Evolutionary conservation across 345 rosid genomes (phyloP), one percentile per base, ranked within the genome.

Genomic region (Melaleuca quinquenervia): DNA sequence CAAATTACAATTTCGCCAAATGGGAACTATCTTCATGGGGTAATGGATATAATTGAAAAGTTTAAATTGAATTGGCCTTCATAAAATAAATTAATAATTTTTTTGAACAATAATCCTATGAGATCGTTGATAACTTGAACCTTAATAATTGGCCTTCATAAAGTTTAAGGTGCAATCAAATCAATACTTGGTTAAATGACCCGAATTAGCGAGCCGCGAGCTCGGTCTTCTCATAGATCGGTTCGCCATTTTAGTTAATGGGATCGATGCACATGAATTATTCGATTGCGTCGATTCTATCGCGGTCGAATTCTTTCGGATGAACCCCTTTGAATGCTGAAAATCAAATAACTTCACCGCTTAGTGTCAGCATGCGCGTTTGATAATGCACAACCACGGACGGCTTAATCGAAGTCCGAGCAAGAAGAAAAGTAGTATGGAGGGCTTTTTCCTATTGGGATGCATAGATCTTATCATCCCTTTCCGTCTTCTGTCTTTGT

Each of bases 271-370:
- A 3, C 13, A 20, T 9, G 26, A 7, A 36, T 36, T 70, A 18
- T 70, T 70, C 45, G 18, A 20, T 8, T 2, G 14, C 45, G 1
- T 18, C 9, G 78, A 36, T 36, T 36, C 22, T 2, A 70, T 70
- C 13, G 1, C 26, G 32, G 1, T 8, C n/a, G 8, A 58, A n/a
- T 58, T 58, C 2, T 58, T n/a, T 21, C 0, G 0, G 10, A 70
- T 11, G 26, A 53, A 53, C 56, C 11, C 56, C 11, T 7, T 53
- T 7, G 21, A 53, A 53, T 0, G 8, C 15, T 27, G 15, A 27
- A 60, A 60, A 60, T 27, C 16, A 60, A 27, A 13, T 60, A 6
- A 15, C 41, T 15, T 32, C 76, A 29, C 76, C 3, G 41, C 36
- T 29, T 0, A 16, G 21, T 29, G 75, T 44, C 5, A 32, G 16